Base-by-base conservation (phyloP, 306 rosid genomes). In the Cucurbita argyrosperma region DNA sequence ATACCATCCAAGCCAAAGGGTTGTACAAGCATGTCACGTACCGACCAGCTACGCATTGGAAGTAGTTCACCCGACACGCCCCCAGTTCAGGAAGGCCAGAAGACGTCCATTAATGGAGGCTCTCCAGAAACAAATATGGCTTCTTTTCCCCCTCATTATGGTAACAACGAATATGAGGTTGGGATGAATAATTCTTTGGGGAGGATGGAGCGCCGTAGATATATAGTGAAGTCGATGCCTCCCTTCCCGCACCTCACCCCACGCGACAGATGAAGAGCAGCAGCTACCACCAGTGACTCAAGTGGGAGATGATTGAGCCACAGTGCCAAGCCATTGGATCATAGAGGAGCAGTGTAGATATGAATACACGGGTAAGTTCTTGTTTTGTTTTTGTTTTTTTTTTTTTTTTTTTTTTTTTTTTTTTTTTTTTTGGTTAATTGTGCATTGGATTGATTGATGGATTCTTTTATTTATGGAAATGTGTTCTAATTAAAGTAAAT, bases 41-140 rank as follows among this genome's bases (percentile, higher is more conserved):
- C 47, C 71, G 62, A 37, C 62, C 74, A 71, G 23, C 75, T 42
- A 66, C 82, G 76, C 52, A 60, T 81, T 42, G 71, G 84, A 4
- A 46, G 78, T 7, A 57, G 84, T 23, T 84, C 96, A 39, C 90
- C 89, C 6, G 54, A 74, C 74, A 82, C 91, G 23, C 91, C 91
- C 15, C 72, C 45, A 68, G 69, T 82, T 58, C 16, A 16, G 71
- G 45, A 77, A 64, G 80, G 80, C 53, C 83, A 74, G 11, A 43
- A 1, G 68, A 23, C 74, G 63, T 45, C 46, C 18, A 18, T 7
- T 55, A 84, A 88, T 85, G 81, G 79, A 69, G 83, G 84, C 66
- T 88, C 95, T 42, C 97, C 95, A 1, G 85, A 79, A 65, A 88
- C 84, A 76, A 88, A 87, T 79, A 79, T 85, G 76, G 90, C 88